Evolutionary conservation across 2,329 filamentous ascomycete species (phyloP), one percentile per base, ranked within the genome.

Genomic region (Neopestalotiopsis sp.): DNA sequence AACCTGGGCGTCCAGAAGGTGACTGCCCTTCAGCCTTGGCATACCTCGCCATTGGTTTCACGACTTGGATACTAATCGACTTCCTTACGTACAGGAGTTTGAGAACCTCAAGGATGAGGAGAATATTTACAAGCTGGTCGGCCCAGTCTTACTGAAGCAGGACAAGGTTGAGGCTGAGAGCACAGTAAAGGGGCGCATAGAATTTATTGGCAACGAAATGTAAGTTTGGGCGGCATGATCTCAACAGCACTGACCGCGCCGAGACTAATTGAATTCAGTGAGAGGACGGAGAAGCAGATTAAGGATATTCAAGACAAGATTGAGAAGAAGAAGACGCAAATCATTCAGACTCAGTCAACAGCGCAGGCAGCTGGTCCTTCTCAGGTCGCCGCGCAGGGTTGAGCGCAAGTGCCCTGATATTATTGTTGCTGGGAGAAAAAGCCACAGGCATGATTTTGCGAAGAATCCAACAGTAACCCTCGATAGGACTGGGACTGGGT

Each of bases 141-240:
- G 96, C 0, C 96, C 96, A 0, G 93, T 98, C 6, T 84, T 99
- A 49, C 82, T 99, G 76, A 98, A 98, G 86, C 96, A 99, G 81
- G 96, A 98, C 69, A 95, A 93, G 80, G 84, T 89, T 1, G 96
- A 99, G 79, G 96, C 96, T 0, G 90, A 94, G 73, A 92, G 93
- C 85, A 95, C 94, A 0, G 96, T 99, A 20, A 94, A 97, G 74
- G 94, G 94, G 24, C 90, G 96, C 30, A 81, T 99, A 65, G 94
- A 97, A 73, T 98, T 95, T 77, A 99, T 99, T 73, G 88, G 91
- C 73, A 94, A 95, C 77, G 95, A 99, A 79, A 96, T 98, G 94
- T 97, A 79, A 80, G 91, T 38, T 58, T 24, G 68, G 32, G 20
- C 49, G 49, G 5, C 7, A 63, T 1, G 4, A 24, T 28, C 3